Base-by-base conservation (phyloP, 805 yeast species). In the Jamesozyma rosinii region DNA sequence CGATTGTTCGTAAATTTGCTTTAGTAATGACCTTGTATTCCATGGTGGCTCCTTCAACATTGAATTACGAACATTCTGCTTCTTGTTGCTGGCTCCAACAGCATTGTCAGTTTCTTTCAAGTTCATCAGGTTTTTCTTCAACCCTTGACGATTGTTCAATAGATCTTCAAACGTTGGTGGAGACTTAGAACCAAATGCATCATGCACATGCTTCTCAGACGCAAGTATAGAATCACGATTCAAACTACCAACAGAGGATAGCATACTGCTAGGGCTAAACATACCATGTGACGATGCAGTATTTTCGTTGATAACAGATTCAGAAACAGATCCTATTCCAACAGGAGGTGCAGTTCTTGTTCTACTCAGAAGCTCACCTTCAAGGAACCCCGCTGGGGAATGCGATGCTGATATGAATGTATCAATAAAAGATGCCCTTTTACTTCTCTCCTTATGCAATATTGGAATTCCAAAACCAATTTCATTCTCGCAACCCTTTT, bases 351-450 rank as follows among this genome's bases (percentile, higher is more conserved):
- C 38, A 3, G 15, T 5, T 19, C 13, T 37, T 10, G 35, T 3
- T 19, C 29, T 37, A 19, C 18, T 4, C 5, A 29, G n/a, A 15
- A 32, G 29, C 29, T 41, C 45, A 43, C 41, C 43, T 22, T 47
- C 46, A 36, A 26, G 36, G 22, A 40, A 45, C n/a, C 45, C 49
- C 8, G 45, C 42, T 2, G 47, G 47, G 1, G 64, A 54, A 19
- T 54, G 52, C 11, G 49, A 44, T 35, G 51, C 59, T 3, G 58
- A 45, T 53, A 61, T 55, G 35, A 54, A 59, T 13, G 63, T 55
- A 40, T 59, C 66, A 21, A 61, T 56, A 37, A 61, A 61, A 1
- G 66, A 61, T 20, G 52, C 48, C 17, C 63, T 52, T 18, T 52
- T 52, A 3, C 38, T 42, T 6, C 57, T 48, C n/a, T 55, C 48